These are phyloP conservation scores for Zygosaccharomyces bisporus DNA, from an alignment of 805 yeast species.

Conservation along the genomic window DNA sequence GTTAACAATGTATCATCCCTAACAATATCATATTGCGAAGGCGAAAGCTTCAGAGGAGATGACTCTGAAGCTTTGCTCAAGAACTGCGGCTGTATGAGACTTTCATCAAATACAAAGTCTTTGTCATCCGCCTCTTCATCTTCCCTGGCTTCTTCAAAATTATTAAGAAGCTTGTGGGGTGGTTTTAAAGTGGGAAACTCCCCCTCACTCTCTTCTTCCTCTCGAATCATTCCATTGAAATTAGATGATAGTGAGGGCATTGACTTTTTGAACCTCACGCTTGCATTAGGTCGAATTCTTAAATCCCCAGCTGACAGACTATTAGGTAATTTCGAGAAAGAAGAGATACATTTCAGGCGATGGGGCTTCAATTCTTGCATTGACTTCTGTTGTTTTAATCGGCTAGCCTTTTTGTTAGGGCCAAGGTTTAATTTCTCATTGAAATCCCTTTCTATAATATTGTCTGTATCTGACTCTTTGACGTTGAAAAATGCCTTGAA, in stretches of 20 bases:
- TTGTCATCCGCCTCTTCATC: conserved; percentile 20
- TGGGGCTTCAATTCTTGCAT: conserved; percentile 31
- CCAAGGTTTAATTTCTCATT: conserved; percentile 15
- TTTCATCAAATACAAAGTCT: conserved; percentile 26
- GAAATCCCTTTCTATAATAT: conserved; percentile 11
- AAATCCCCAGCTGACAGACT: conserved; percentile 31
- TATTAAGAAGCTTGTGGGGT: conserved; percentile 10
- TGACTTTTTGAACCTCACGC: conserved; percentile 29
- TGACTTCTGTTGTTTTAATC: conserved; percentile 32
- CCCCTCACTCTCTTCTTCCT: conserved; percentile 14
- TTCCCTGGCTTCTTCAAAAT: conserved; percentile 17
- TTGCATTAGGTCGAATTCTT: conserved; percentile 18
- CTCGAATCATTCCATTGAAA: conserved; percentile 17
- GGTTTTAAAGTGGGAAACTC: background rate
- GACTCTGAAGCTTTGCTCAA: conserved; percentile 18
- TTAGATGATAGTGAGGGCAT: conserved; percentile 25
- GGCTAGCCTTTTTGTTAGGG: conserved; percentile 7
- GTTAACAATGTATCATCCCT: conserved; percentile 28
- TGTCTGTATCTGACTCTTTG: conserved; percentile 4
- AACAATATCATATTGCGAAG: conserved; percentile 29
- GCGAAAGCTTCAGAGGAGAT: conserved; percentile 23
- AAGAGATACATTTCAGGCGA: conserved; percentile 4
- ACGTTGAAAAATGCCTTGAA: conserved; percentile 21
- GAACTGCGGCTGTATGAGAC: conserved; percentile 30
- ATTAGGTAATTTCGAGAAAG: conserved; percentile 19